Base-by-base conservation (phyloP, 345 rosid genomes). In the Dipteronia dyeriana region DNA sequence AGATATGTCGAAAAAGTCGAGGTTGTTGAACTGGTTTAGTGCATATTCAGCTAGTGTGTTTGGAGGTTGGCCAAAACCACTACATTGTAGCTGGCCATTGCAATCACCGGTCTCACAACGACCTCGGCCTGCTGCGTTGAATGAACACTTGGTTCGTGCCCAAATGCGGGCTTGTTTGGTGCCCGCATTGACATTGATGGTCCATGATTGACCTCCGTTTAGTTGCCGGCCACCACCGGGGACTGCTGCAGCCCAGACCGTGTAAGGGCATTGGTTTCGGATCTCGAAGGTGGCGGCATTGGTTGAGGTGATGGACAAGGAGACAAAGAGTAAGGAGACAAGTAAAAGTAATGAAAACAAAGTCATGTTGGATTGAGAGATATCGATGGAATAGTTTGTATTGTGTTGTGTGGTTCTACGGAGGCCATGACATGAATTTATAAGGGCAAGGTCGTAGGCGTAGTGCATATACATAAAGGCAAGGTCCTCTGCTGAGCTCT, bases 11-110 rank as follows among this genome's bases (percentile, higher is more conserved):
- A 59, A 78, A 64, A 86, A 88, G 75, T 88, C 90, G 57, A 76
- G 1, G 75, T 80, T 83, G 0, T 73, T 77, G 72, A 75, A 88
- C 3, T 88, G 91, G 86, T 92, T 92, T 34, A 90, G 81, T 0
- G 90, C 87, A 49, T 81, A 86, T 78, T 90, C 93, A 22, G 89
- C 93, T 70, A 87, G 63, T 70, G 94, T 89, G 74, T 88, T 87
- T 3, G 91, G 94, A 1, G 92, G 92, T 54, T 17, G 57, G 5
- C 94, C 95, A 80, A 74, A 88, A 4, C 78, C 86, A 13, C 71
- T 43, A 65, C 97, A 88, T 38, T 81, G 66, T 6, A 88, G 85
- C 64, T 80, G 66, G 26, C 89, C 89, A 6, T 74, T 81, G 0
- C 97, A 90, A 23, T 88, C 93, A 3, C 95, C 91, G 0, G 90